Evolutionary conservation across 2,329 filamentous ascomycete genomes (phyloP), one percentile per base, ranked within the genome.

Genomic region (Xylariaceae sp.): DNA sequence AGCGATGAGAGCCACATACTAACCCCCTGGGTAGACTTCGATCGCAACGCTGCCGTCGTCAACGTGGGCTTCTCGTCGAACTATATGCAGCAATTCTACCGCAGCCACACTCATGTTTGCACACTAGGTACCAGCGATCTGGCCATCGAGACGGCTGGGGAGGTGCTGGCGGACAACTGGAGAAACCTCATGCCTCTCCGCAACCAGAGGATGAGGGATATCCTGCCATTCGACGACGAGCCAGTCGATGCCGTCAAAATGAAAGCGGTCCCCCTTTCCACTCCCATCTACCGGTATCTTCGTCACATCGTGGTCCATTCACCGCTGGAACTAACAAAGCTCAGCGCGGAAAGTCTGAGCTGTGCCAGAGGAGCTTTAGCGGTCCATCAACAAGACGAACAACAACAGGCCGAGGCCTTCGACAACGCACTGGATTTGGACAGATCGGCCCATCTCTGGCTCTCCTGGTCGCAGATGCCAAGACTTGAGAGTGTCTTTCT

Each of bases 171-270:
- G 11, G 12, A n/a, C 2, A 8, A 42, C 3, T 41, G 43, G 40
- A 31, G 29, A 8, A 32, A 57, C 7, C 7, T 19, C 6, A 53
- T 52, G n/a, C 63, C 63, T n/a, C 51, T 66, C 7, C 63, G 62
- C 2, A 53, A 53, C 6, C 7, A 46, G 29, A 49, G 27, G 9
- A 9, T 51, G 1, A 54, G n/a, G 19, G 34, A n/a, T 7, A 60
- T 65, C 26, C 53, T 67, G 1, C 64, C 64, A n/a, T 67, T 61
- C 31, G 63, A 65, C 32, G 63, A 67, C 26, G 63, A 65, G 45
- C 12, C 19, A 0, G 26, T 32, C 2, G 41, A 34, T 12, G 26
- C 31, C 1, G n/a, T 32, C 3, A 62, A 63, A 39, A 51, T 26
- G 35, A 42, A 6, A 35, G 51, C 35, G 4, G 47, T 47, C 6